Base-by-base conservation (phyloP, 495 filamentous ascomycete species). In the Tuber brumale region DNA sequence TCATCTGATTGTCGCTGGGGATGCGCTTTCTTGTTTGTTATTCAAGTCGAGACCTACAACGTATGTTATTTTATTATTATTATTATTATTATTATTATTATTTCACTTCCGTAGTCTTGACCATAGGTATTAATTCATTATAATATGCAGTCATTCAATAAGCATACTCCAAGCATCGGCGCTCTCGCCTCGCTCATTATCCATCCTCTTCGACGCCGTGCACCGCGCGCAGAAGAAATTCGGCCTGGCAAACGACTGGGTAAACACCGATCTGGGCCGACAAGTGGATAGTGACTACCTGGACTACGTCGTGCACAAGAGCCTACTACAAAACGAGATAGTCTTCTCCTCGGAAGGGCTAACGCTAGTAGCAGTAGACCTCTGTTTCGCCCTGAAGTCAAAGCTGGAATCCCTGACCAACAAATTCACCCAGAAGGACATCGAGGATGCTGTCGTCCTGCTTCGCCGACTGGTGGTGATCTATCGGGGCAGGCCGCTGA, bases 281-380 rank as follows among this genome's bases (percentile, higher is more conserved):
- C 69, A 74, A 6, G 75, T 81, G 39, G 75, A 78, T 45, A 57
- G 57, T 21, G 74, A 76, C 45, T 70, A 79, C 43, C 57, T 75
- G 19, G 80, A 80, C 16, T 66, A 73, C 70, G 46, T 82, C 46
- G 69, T 80, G 14, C 73, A 82, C 57, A 81, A 78, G 27, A 77
- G 72, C 23, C 72, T 83, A 5, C 72, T 83, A 1, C 82, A 83
- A 35, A 83, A 83, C 57, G 76, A 83, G 51, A 48, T 83, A 57
- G 71, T 83, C 23, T 83, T 81, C 79, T 81, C 81, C 43, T 79
- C 79, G 2, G 82, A 83, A 72, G 82, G 81, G 19, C 76, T 83
- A 35, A 83, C 81, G 1, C 75, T 83, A 5, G 43, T 83, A 12
- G 79, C 82, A 1, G 51, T 83, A 19, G 82, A 83, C 69, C 76